A percentile compares a stretch with the other conserved stretches of the same genome.
These are phyloP conservation scores for Fragosphaeria purpurea DNA, from an alignment of 2,329 filamentous ascomycete species.

Conservation along the genomic window DNA sequence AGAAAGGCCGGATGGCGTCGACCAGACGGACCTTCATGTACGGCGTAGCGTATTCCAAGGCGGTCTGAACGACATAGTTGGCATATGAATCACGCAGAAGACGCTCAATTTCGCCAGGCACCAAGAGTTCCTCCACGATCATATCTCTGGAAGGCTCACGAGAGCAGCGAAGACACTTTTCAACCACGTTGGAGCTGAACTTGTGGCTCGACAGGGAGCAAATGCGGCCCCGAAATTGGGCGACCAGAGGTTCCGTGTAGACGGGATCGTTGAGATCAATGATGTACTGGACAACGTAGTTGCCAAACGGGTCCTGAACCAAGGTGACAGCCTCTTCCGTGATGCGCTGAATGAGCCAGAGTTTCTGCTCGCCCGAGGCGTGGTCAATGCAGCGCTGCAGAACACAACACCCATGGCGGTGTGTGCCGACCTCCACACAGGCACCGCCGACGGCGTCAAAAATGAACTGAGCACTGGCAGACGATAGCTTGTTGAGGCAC, in stretches of 20 bases:
- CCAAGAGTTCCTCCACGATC: slow-evolving; percentile 74
- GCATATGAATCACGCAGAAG: slow-evolving; percentile 87
- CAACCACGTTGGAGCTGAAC: slow-evolving; percentile 98
- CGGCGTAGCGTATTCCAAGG: slow-evolving; percentile 72
- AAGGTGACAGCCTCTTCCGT: slow-evolving; percentile 79
- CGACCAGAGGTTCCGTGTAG: slow-evolving; percentile 83
- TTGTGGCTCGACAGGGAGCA: slow-evolving; percentile 80
- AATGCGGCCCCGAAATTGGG: slow-evolving; percentile 65
- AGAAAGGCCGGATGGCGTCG: slow-evolving; percentile 73
- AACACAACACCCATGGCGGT: slow-evolving; percentile 95
- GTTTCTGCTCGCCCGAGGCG: slow-evolving; percentile 80
- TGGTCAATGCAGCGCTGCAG: slow-evolving; percentile 98
- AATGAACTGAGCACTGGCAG: slow-evolving; percentile 85
- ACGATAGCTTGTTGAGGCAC: slow-evolving; percentile 86
- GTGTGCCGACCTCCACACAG: slow-evolving; percentile 86
- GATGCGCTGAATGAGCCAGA: slow-evolving; percentile 76
- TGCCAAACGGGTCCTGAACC: slow-evolving; percentile 94
- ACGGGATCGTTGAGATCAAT: slow-evolving; percentile 79
- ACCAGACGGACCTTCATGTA: slow-evolving; percentile 66
- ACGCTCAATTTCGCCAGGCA: slow-evolving; percentile 68
- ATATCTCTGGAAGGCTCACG: slow-evolving; percentile 63
- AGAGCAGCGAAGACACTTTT: slow-evolving; percentile 87
- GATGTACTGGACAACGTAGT: slow-evolving; percentile 98
- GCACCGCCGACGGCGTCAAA: slow-evolving; percentile 84
- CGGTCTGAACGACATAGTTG: slow-evolving; percentile 97